A percentile compares a stretch with the other conserved stretches of the same genome.
These are phyloP conservation scores for Abelmoschus esculentus DNA, from an alignment of 345 rosid genomes.

Conservation along the genomic window DNA sequence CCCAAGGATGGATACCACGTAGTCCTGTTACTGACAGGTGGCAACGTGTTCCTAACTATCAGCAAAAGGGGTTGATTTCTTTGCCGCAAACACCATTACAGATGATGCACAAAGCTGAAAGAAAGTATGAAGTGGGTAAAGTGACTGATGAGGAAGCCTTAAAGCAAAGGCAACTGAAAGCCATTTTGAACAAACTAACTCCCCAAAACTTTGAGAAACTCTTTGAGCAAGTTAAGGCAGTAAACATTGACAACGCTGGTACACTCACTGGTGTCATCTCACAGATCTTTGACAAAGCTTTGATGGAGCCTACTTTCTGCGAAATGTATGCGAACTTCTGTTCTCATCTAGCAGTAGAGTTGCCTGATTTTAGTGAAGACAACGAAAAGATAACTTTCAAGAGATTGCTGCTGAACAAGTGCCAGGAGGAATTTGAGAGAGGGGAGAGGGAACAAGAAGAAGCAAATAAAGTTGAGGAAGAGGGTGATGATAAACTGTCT, in stretches of 20 bases:
- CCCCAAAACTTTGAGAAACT: conserved; percentile 93
- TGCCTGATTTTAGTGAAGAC: conserved; percentile 68
- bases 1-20: conserved; percentile 61
- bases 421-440: conserved; percentile 97
- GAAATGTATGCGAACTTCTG: conserved; percentile 96
- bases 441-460: conserved; percentile 92
- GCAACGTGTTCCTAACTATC: conserved; percentile 60
- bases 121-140: conserved; percentile 76
- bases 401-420: conserved; percentile 82
- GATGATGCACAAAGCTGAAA: conserved; percentile 92
- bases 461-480: conserved; percentile 77
- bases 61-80: conserved; percentile 71
- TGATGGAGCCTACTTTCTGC: conserved; percentile 96
- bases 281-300: conserved; percentile 95
- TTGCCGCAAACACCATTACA: conserved; percentile 78
- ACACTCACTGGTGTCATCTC: conserved; percentile 79
- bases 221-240: conserved; percentile 88
- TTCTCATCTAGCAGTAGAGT: conserved; percentile 49
- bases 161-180: conserved; percentile 83
- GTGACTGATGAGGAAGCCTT: conserved; percentile 68
- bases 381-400: conserved; percentile 75
- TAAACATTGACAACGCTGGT: conserved; percentile 64
- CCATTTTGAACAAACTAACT: conserved; percentile 84
- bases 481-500: conserved; percentile 67
- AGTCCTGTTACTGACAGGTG: conserved; percentile 70